Conservation (phyloP, 129 eudicot genomes). For the Dittrichia graveolens region DNA sequence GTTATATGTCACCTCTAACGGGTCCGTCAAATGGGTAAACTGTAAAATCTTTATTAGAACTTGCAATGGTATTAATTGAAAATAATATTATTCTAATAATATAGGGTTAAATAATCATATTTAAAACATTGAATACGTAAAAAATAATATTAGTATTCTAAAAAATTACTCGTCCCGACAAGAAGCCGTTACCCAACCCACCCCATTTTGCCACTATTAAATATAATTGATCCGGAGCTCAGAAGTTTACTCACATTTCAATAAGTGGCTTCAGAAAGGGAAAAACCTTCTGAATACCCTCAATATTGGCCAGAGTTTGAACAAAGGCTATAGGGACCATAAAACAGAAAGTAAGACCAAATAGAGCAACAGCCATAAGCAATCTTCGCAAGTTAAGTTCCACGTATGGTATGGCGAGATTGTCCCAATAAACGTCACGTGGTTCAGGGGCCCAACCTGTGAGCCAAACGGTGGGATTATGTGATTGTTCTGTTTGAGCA, state of each 20-base stretch:
- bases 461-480: constrained; percentile 90
- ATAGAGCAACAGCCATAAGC: constrained; percentile 74
- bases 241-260: constrained; percentile 54
- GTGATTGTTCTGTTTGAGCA: constrained; percentile 87
- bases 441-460: constrained; percentile 99
- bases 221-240: neutral
- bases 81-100: too few species aligned
- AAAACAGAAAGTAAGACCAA: constrained; percentile 84
- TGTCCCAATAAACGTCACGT: constrained; percentile 91
- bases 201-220: constrained; percentile 2
- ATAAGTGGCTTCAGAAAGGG: constrained; percentile 73
- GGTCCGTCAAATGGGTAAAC: neutral
- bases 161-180: neutral
- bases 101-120: too few species aligned
- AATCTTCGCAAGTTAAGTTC: constrained; percentile 68
- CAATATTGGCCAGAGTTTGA: constrained; percentile 88
- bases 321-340: constrained; percentile 97
- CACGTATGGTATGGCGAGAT: constrained; percentile 88
- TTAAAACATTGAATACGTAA: neutral
- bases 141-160: neutral
- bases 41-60: neutral
- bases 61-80: neutral
- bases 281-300: constrained; percentile 73
- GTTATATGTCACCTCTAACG: neutral
- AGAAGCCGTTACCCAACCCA: neutral